Conservation (phyloP, 202 grass and related monocot genomes). For the Digitaria exilis region DNA sequence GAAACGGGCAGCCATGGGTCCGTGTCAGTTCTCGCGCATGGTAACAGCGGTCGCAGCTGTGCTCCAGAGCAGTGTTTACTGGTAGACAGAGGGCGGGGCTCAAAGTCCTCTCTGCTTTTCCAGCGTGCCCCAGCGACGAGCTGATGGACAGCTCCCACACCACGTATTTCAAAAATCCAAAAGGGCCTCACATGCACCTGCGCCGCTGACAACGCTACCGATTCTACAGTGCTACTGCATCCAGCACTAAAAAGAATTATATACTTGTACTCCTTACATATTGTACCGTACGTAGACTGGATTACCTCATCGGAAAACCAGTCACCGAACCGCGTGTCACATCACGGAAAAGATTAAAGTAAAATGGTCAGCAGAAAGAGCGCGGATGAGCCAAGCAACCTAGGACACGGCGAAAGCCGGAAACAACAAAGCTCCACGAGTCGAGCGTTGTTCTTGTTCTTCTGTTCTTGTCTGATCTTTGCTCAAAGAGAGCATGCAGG, state of each 20-base stretch:
- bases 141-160: not conserved
- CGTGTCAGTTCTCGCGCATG: constrained; percentile 12
- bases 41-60: not conserved
- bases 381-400: constrained; percentile 10
- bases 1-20: not conserved
- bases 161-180: constrained; percentile 27
- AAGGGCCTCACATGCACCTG: constrained; percentile 7
- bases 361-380: not conserved
- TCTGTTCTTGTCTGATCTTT: constrained; percentile 1
- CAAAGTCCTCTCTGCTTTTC: constrained; percentile 27
- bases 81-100: constrained; percentile 3
- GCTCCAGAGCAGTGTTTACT: constrained; percentile 43
- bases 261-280: not conserved
- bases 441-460: not conserved
- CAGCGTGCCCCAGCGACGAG: constrained; percentile 22
- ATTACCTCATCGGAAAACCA: not conserved
- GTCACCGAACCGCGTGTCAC: not conserved
- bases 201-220: not conserved
- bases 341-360: not conserved
- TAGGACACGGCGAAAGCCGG: constrained; percentile 38
- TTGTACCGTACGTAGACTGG: too few relatives aligned
- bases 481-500: not conserved
- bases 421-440: not conserved
- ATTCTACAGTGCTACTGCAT: not conserved
- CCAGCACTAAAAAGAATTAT: not conserved